A percentile compares a stretch with the other conserved stretches of the same genome.
Conservation (phyloP, 2,329 filamentous ascomycete species). For the Xylaria sp. region DNA sequence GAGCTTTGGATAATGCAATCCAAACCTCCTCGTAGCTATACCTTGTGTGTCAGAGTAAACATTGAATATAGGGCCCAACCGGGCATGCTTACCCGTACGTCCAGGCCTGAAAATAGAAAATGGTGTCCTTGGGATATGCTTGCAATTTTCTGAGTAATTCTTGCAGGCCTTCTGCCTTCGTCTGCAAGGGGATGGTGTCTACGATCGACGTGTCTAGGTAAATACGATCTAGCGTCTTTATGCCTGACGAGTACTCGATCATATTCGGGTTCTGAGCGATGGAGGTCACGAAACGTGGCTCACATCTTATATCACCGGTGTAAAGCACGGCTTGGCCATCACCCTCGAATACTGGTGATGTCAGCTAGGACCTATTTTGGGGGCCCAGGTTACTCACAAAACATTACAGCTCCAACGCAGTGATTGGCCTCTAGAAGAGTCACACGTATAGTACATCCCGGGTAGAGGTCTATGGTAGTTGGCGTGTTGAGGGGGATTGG, state of each 20-base stretch:
- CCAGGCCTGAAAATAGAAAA: conserved; percentile 84
- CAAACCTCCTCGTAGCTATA: conserved; percentile 79
- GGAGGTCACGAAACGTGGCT: conserved; percentile 77
- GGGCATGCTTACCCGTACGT: conserved; percentile 59
- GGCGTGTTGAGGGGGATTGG: conserved; percentile 78
- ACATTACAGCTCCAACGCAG: conserved; percentile 87
- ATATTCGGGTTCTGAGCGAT: conserved; percentile 66
- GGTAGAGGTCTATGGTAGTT: conserved; percentile 67
- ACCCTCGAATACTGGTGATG: conserved; percentile 62
- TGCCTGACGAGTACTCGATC: conserved; percentile 64
- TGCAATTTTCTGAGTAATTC: conserved; percentile 67
- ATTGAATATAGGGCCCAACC: background rate
- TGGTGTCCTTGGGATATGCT: conserved; percentile 64
- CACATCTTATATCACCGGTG: conserved; percentile 81
- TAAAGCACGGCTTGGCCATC: conserved; percentile 70
- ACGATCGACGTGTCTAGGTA: conserved; percentile 85
- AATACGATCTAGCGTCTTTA: conserved; percentile 68
- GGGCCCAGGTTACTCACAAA: conserved; percentile 44
- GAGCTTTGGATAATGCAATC: conserved; percentile 67
- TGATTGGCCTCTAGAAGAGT: conserved; percentile 91
- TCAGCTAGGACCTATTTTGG: background rate
- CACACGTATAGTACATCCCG: conserved; percentile 64
- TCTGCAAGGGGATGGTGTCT: conserved; percentile 43
- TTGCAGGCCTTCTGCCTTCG: conserved; percentile 67
- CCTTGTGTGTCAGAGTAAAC: background rate